Base-by-base conservation (phyloP, 1,284 basidiomycete species). In the Sporisorium graminicola region DNA sequence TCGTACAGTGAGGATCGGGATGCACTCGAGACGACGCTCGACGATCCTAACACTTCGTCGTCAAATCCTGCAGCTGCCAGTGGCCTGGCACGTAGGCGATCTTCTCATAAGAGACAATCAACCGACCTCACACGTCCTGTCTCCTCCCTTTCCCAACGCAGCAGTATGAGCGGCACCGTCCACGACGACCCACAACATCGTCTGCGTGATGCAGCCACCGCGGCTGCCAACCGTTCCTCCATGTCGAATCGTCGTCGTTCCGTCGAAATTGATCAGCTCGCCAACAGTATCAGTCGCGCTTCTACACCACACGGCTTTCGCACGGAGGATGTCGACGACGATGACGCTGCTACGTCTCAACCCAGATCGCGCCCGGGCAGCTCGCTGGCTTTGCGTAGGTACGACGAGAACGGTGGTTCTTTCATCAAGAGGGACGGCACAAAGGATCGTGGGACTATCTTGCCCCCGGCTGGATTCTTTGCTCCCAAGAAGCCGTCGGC, bases 381-480 rank as follows among this genome's bases (percentile, higher is more conserved):
- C 59, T 63, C 69, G 20, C 56, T 59, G 0, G 59, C 69, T 2
- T 31, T 72, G 20, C 57, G 66, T 22, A 47, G 43, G 42, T 63
- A 74, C 49, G 65, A 60, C 5, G 53, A 65, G 20, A 63, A 62
- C 40, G 53, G 43, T 5, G 61, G 53, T 2, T 68, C 66, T 7
- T 75, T 75, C 54, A 68, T 72, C 63, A 67, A 68, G 26, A 56
- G 63, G 2, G 74, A 68, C 29, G 50, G 55, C 16, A n/a, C 46
- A 5, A 62, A 49, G 9, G 66, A 78, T 16, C 53, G 58, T 4
- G 60, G 66, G 7, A 71, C 79, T 22, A 81, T 81, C 35, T 40
- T 81, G 49, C 79, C 79, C 2, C 74, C 79, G 7, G 77, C 79
- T 10, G 79, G 53, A 16, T 81, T 81, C 54, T 78, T 81, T 68